These are phyloP conservation scores for Pyrenophora graminea DNA, from an alignment of 2,329 filamentous ascomycete genomes.

Conservation along the genomic window DNA sequence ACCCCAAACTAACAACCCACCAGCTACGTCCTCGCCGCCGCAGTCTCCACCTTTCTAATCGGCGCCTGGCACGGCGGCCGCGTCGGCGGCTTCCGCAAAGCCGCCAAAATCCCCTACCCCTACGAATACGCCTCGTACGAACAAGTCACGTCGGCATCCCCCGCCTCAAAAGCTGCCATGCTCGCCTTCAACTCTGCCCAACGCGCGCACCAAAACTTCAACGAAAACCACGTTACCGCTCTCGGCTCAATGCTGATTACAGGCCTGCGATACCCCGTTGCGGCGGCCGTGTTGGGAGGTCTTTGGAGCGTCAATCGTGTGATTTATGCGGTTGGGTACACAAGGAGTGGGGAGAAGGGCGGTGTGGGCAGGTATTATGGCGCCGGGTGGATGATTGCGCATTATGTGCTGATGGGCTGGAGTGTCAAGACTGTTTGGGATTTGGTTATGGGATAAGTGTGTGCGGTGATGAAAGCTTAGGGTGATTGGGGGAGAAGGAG, in stretches of 20 bases:
- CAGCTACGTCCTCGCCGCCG: conserved; percentile 61
- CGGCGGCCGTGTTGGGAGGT: conserved; percentile 52
- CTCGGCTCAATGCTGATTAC: conserved; percentile 58
- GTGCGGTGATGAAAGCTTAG: not conserved
- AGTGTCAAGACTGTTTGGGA: conserved; percentile 34
- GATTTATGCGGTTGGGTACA: conserved; percentile 56
- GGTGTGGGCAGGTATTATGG: conserved; percentile 53
- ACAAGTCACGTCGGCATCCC: conserved; percentile 52
- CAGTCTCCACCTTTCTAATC: conserved; percentile 60
- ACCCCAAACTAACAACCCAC: conserved; percentile 12
- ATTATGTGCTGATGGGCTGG: conserved; percentile 36
- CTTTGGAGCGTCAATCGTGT: conserved; percentile 57
- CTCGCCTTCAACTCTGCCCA: conserved; percentile 52
- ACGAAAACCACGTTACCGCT: conserved; percentile 61
- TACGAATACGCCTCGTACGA: conserved; percentile 62
- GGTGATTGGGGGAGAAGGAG: no score
- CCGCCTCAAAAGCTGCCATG: conserved; percentile 49
- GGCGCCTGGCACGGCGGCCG: conserved; percentile 56
- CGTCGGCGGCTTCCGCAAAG: conserved; percentile 54
- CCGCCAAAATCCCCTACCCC: conserved; percentile 61
- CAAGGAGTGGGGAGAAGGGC: conserved; percentile 41
- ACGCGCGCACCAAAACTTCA: conserved; percentile 59
- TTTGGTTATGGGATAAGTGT: conserved; percentile 19
- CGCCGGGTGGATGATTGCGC: conserved; percentile 37
- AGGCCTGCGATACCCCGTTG: conserved; percentile 58